phyloP scores from a whole-genome alignment of 164 flowering plant genomes.

The Vitis cinerea region DNA sequence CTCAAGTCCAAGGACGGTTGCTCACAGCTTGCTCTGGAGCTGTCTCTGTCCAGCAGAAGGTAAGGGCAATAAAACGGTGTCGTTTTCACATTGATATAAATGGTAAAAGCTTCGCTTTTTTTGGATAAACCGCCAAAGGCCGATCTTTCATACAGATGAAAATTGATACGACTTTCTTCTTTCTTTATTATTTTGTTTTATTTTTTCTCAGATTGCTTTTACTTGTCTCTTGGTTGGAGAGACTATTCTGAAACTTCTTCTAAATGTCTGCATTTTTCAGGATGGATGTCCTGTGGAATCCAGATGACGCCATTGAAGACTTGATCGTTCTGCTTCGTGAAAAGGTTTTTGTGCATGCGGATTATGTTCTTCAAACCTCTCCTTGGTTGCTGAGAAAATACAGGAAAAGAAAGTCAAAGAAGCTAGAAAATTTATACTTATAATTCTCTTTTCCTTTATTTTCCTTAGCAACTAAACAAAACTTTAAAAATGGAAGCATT shows the following conservation, averaged over 20 bases:
- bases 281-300: slow-evolving; percentile 42
- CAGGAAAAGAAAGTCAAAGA: neutral
- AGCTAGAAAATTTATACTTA: too few species aligned
- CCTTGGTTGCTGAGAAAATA: slow-evolving; percentile 3
- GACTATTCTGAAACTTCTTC: neutral
- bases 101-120: slow-evolving; percentile 2
- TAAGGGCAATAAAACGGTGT: slow-evolving; percentile 10
- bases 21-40: slow-evolving; percentile 36
- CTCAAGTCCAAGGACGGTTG: slow-evolving; percentile 36
- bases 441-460: neutral
- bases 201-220: neutral
- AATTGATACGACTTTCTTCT: neutral
- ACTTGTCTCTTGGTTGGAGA: too few species aligned
- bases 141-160: neutral
- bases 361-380: neutral
- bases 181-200: neutral
- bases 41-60: slow-evolving; percentile 37
- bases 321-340: slow-evolving; percentile 33
- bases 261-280: slow-evolving; percentile 21
- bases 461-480: too few species aligned
- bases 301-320: slow-evolving; percentile 36
- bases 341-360: slow-evolving; percentile 25
- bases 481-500: too few species aligned
- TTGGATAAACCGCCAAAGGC: neutral
- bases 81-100: slow-evolving; percentile 14